Evolutionary conservation across 1,284 basidiomycete genomes (phyloP).

Genomic region (Coniferiporia sulphurascens): DNA sequence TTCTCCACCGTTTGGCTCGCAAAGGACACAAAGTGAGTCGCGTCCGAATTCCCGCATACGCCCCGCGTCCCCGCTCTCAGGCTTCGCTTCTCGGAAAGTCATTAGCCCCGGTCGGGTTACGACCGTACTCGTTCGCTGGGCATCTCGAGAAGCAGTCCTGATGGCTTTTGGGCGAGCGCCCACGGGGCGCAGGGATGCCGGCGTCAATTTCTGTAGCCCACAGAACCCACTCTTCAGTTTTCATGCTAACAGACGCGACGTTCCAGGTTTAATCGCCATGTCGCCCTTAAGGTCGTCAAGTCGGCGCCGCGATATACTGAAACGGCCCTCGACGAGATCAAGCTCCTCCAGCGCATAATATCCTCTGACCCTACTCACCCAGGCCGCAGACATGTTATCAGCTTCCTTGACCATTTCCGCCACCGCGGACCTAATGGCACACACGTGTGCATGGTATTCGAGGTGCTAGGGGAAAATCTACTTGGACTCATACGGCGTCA

Average conservation of each 20-base stretch:
- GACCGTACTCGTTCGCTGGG: background rate
- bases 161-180: background rate
- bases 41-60: constrained; percentile 26
- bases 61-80: background rate
- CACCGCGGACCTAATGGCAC: constrained; percentile 96
- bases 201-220: background rate
- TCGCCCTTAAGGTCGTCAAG: constrained; percentile 98
- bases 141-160: background rate
- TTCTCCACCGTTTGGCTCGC: constrained; percentile 95
- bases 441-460: constrained; percentile 99
- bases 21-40: constrained; percentile 69
- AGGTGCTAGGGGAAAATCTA: constrained; percentile 98
- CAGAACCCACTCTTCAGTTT: background rate
- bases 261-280: constrained; percentile 80
- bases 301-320: constrained; percentile 97
- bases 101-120: background rate
- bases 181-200: too few species aligned
- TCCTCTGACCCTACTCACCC: constrained; percentile 77
- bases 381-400: constrained; percentile 84
- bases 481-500: constrained; percentile 96
- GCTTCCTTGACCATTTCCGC: constrained; percentile 94
- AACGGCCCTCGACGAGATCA: constrained; percentile 98
- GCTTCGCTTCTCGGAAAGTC: background rate
- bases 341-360: constrained; percentile 93
- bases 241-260: constrained; percentile 5